These are phyloP conservation scores for Sarocladium brachiariae DNA, from an alignment of 2,329 filamentous ascomycete genomes.

Conservation along the genomic window DNA sequence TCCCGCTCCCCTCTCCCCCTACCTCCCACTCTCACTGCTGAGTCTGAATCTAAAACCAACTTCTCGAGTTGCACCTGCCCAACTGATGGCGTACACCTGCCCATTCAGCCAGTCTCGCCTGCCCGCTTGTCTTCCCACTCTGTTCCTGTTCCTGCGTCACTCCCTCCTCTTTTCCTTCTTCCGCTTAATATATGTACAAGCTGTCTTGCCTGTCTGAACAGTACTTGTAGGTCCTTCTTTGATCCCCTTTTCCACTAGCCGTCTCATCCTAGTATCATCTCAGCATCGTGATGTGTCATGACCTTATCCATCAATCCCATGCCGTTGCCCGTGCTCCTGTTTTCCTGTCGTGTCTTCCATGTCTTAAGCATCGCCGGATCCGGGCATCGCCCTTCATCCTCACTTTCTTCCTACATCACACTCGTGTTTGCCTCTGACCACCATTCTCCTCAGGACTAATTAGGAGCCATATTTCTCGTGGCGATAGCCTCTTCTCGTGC, in stretches of 20 bases:
- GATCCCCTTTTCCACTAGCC: background rate
- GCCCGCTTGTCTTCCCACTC: background rate
- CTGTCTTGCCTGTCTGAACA: too few species aligned
- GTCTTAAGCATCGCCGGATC: background rate
- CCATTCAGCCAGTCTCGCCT: too few species aligned
- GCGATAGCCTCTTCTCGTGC: background rate
- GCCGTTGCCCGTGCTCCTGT: background rate
- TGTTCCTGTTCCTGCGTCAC: background rate
- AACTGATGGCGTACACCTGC: background rate
- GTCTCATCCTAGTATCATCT: background rate
- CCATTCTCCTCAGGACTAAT: background rate
- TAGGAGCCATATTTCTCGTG: background rate
- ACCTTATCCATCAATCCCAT: too few species aligned
- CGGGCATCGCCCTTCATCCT: background rate
- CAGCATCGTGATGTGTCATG: too few species aligned
- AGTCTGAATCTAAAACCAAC: too few species aligned
- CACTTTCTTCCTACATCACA: background rate
- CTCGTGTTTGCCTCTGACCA: background rate
- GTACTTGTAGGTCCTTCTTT: too few species aligned
- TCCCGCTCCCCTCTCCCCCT: background rate
- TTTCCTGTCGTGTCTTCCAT: background rate
- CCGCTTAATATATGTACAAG: too few species aligned
- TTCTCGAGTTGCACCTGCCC: background rate
- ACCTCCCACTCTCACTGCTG: too few species aligned
- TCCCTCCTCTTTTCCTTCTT: background rate